Evolutionary conservation across 2,329 filamentous ascomycete genomes (phyloP).

Genomic region (Neurospora crassa): DNA sequence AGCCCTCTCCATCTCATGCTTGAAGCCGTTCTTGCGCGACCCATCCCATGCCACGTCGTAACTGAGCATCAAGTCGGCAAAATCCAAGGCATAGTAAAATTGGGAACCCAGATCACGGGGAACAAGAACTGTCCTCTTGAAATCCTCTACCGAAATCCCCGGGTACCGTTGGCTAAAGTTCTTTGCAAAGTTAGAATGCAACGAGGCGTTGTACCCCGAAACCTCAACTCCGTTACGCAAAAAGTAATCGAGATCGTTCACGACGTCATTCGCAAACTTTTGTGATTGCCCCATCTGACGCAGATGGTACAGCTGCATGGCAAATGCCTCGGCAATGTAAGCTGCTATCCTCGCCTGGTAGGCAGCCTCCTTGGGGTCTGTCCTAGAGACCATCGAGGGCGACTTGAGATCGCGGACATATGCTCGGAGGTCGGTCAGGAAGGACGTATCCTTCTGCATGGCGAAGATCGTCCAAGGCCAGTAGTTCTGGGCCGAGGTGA

Average conservation of each 20-base stretch:
- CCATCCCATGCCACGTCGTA: slow-evolving; percentile 74
- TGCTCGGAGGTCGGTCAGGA: slow-evolving; percentile 61
- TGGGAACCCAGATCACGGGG: slow-evolving; percentile 57
- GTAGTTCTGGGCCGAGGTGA: slow-evolving; percentile 80
- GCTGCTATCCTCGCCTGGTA: slow-evolving; percentile 65
- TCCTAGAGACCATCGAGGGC: slow-evolving; percentile 40
- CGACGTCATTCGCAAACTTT: slow-evolving; percentile 58
- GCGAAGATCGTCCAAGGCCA: slow-evolving; percentile 92
- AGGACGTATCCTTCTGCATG: slow-evolving; percentile 61
- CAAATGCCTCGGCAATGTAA: slow-evolving; percentile 76
- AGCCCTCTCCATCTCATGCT: slow-evolving; percentile 71
- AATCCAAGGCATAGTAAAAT: slow-evolving; percentile 76
- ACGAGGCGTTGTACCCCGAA: slow-evolving; percentile 75
- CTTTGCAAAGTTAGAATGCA: slow-evolving; percentile 75
- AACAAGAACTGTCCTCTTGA: slow-evolving; percentile 66
- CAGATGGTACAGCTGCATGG: slow-evolving; percentile 81
- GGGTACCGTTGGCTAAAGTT: slow-evolving; percentile 76
- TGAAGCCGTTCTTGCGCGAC: slow-evolving; percentile 61
- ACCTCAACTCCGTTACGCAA: slow-evolving; percentile 68
- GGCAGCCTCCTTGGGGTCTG: slow-evolving; percentile 47
- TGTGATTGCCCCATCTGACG: slow-evolving; percentile 63
- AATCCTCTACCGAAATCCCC: slow-evolving; percentile 62
- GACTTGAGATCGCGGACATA: slow-evolving; percentile 55
- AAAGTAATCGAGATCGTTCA: slow-evolving; percentile 70
- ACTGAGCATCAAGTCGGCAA: slow-evolving; percentile 65